Evolutionary conservation across 2,329 filamentous ascomycete species (phyloP), one percentile per base, ranked within the genome.

Genomic region (Talaromyces sp.): DNA sequence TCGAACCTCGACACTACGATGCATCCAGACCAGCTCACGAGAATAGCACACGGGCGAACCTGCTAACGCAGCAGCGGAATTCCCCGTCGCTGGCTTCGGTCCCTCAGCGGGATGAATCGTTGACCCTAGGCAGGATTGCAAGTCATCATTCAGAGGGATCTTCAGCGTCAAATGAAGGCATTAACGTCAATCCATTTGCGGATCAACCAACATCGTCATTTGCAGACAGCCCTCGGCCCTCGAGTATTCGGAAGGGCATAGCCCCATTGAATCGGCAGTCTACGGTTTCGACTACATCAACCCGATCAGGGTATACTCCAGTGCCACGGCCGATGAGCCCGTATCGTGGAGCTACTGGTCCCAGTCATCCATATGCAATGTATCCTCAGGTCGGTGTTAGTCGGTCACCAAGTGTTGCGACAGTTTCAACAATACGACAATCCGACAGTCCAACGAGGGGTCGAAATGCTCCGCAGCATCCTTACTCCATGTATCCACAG

Each of bases 401-500:
- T 55, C 78, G 84, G 57, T 81, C 84, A 8, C 77, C 81, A 22
- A 92, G 89, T 67, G 77, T 88, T 37, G 82, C 84, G n/a, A 90
- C 89, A 19, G 83, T 85, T 13, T 86, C 88, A 7, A 91, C 89
- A 11, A 76, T 82, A 45, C 82, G 81, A 22, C 79, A 81, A 13
- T 73, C 80, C 8, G 84, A 81, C 69, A 80, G 75, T 63, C 81
- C 85, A 2, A 84, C 87, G 64, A 78, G 78, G 10, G 82, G 84
- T 17, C 78, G 83, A 11, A 82, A 79, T 52, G 84, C 84, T 2
- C 91, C 91, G 8, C 84, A 89, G 60, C 91, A 96, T 68, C 91
- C 91, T 0, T 97, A 97, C 69, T 84, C 81, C 40, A 84, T 96
- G 80, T 97, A 96, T 66, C 82, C 89, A 5, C 92, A 97, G 69